Percentiles rank a stretch among this genome's conserved stretches.
Evolutionary conservation across 1,284 basidiomycete species (phyloP).

Genomic region (Malassezia brasiliensis): DNA sequence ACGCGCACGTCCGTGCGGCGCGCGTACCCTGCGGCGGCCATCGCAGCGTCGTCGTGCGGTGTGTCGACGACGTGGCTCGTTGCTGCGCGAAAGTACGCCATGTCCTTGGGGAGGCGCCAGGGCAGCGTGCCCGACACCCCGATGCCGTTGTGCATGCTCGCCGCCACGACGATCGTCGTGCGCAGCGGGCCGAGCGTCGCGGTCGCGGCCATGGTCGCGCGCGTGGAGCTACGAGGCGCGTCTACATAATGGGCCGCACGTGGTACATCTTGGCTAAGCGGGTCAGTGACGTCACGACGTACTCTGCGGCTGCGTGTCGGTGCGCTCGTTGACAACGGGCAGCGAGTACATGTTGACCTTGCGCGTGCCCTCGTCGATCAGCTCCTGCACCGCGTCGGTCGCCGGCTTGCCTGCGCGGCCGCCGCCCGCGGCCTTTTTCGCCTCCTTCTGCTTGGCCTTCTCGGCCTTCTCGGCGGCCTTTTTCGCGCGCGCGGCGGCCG

Average conservation of each 20-base stretch:
- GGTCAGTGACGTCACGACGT: conserved; percentile 11
- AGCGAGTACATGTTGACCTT: conserved; percentile 42
- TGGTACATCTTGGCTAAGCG: conserved; percentile 16
- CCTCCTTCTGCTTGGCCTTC: conserved; percentile 23
- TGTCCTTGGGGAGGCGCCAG: conserved; percentile 80
- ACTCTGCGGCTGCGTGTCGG: conserved; percentile 28
- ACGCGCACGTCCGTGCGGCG: conserved; percentile 28
- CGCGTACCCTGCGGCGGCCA: conserved; percentile 6
- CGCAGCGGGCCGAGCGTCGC: conserved; percentile 24
- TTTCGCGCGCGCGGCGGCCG: conserved; percentile 30
- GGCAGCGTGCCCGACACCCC: conserved; percentile 66
- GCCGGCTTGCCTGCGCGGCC: conserved; percentile 15
- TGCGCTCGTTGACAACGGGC: conserved; percentile 30
- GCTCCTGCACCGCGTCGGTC: conserved; percentile 18
- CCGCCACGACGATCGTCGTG: conserved; percentile 84
- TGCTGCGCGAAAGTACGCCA: conserved; percentile 80
- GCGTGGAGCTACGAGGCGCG: no score
- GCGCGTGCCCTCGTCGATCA: conserved; percentile 28
- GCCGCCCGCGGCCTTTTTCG: conserved; percentile 23
- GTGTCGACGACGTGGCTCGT: conserved; percentile 55
- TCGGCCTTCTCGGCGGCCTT: conserved; percentile 37
- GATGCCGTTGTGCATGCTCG: conserved; percentile 77
- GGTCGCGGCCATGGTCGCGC: no score
- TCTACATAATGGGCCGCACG: conserved; percentile 16
- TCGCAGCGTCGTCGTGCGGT: conserved; percentile 6